Conservation (phyloP, 495 filamentous ascomycete genomes). For the Penicillium bovifimosum region DNA sequence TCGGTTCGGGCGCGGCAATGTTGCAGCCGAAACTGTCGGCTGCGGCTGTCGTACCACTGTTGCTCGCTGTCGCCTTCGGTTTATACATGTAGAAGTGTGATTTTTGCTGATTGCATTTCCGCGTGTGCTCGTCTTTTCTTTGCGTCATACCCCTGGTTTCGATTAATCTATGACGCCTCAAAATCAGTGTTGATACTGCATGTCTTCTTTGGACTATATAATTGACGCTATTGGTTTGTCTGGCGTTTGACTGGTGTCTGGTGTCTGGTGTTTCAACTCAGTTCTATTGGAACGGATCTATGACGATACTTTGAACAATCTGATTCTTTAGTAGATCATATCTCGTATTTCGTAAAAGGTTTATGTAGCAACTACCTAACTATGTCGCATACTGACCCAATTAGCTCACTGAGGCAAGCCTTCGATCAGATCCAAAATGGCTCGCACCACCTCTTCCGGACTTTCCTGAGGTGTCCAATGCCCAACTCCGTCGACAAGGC, state of each 20-base stretch:
- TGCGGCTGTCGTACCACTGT: slow-evolving; percentile 18
- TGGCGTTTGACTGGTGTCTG: slow-evolving; percentile 3
- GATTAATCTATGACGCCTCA: slow-evolving; percentile 5
- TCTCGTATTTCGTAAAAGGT: neutral
- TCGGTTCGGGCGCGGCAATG: slow-evolving; percentile 43
- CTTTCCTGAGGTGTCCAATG: slow-evolving; percentile 67
- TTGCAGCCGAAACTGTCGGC: slow-evolving; percentile 12
- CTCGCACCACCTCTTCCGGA: slow-evolving; percentile 48
- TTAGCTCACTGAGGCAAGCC: neutral
- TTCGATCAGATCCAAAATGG: slow-evolving; percentile 40
- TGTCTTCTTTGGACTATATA: slow-evolving; percentile 1
- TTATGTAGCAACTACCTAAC: neutral
- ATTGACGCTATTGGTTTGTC: neutral
- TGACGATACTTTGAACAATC: neutral
- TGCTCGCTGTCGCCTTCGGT: slow-evolving; percentile 21
- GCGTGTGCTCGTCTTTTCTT: slow-evolving; percentile 11
- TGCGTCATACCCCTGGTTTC: slow-evolving; percentile 20
- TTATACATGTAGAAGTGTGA: slow-evolving; percentile 23
- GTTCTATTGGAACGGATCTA: neutral
- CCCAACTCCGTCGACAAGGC: slow-evolving; percentile 52
- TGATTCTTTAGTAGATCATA: neutral
- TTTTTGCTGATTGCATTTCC: slow-evolving; percentile 16
- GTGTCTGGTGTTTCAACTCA: neutral
- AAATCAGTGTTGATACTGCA: slow-evolving; percentile 13
- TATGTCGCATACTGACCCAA: neutral